These are phyloP conservation scores for Biscogniauxia marginata DNA, from an alignment of 2,329 filamentous ascomycete genomes.

Conservation along the genomic window DNA sequence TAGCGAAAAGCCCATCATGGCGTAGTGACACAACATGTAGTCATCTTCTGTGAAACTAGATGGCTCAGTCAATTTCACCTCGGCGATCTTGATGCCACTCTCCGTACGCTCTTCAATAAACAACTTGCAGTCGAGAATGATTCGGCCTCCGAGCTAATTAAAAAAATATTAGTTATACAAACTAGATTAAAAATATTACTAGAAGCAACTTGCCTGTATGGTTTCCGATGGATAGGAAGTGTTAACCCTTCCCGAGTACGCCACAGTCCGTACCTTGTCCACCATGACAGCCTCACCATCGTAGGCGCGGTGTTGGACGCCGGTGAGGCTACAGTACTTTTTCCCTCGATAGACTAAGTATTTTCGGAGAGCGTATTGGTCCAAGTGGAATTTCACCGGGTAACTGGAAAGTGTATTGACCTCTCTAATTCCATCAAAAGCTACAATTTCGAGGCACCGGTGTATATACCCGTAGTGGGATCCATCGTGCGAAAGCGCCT, in stretches of 20 bases:
- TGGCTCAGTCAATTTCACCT: background rate
- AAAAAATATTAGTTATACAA: background rate
- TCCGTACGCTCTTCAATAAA: slow-evolving; percentile 9
- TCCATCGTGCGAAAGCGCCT: slow-evolving; percentile 7
- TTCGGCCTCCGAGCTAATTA: slow-evolving; percentile 2
- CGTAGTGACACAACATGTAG: slow-evolving; percentile 6
- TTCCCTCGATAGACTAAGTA: slow-evolving; percentile 2
- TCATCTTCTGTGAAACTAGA: slow-evolving; percentile 1
- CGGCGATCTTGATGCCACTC: slow-evolving; percentile 3
- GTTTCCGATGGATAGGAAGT: background rate
- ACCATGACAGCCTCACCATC: slow-evolving; percentile 2
- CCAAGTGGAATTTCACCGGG: slow-evolving; percentile 4
- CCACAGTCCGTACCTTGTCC: slow-evolving; percentile 4
- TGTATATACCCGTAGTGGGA: slow-evolving; percentile 2
- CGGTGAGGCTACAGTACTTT: slow-evolving; percentile 7
- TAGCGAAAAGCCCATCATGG: slow-evolving; percentile 7
- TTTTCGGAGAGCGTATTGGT: background rate
- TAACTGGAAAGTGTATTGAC: background rate
- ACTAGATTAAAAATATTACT: background rate
- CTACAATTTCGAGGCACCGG: background rate
- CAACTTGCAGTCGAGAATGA: slow-evolving; percentile 7
- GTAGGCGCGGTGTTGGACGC: slow-evolving; percentile 6
- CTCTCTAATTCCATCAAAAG: slow-evolving; percentile 3
- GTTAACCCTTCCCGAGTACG: background rate
- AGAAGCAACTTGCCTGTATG: background rate